phyloP scores from a whole-genome alignment of 257 asterid genomes.

The Scutellaria baicalensis region DNA sequence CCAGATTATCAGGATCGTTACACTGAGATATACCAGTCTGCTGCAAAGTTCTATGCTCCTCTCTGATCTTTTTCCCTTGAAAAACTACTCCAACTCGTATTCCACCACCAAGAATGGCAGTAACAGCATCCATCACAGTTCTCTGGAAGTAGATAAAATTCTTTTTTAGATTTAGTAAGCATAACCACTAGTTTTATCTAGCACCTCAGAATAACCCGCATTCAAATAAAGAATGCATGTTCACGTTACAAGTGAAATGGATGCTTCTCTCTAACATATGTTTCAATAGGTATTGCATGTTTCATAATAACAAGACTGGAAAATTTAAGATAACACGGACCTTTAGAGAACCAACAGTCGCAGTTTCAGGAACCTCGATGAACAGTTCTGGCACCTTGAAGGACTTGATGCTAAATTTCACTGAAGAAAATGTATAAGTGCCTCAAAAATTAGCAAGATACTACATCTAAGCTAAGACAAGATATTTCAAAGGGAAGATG shows the following conservation, averaged over 20 bases:
- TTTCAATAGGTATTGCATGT: background rate
- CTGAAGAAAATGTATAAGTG: constrained; percentile 31
- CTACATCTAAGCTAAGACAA: background rate
- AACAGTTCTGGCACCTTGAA: constrained; percentile 94
- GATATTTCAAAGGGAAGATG: background rate
- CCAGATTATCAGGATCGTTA: constrained; percentile 46
- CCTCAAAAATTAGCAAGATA: constrained; percentile 5
- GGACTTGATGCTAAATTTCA: constrained; percentile 83
- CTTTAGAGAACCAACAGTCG: constrained; percentile 88
- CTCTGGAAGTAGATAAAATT: constrained; percentile 30
- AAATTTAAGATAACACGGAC: constrained; percentile 31
- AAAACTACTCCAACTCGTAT: constrained; percentile 63
- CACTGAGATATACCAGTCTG: constrained; percentile 65
- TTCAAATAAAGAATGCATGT: background rate
- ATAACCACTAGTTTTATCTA: background rate
- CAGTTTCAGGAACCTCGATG: constrained; percentile 92
- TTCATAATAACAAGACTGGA: background rate
- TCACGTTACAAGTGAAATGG: background rate
- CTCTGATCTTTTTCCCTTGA: constrained; percentile 69
- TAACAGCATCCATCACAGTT: constrained; percentile 74
- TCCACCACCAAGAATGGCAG: constrained; percentile 55
- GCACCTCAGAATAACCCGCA: background rate
- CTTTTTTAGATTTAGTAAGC: background rate
- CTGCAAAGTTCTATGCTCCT: constrained; percentile 57
- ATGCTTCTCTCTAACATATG: background rate